These are phyloP conservation scores for Globisporangium ultimum DNA, from an alignment of 352 stramenopile species.

Conservation along the genomic window DNA sequence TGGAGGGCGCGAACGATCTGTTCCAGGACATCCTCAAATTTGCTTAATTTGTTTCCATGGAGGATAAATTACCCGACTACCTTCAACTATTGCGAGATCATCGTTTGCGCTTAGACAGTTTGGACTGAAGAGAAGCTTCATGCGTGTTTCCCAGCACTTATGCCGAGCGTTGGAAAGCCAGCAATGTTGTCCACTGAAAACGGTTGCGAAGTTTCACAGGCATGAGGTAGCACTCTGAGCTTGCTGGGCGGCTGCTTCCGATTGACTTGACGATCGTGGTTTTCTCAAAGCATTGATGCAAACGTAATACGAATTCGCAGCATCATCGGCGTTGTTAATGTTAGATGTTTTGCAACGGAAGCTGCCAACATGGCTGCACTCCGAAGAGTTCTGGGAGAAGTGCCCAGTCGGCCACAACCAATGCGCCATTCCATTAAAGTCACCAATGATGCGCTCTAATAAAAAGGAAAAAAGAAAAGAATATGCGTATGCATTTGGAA, in stretches of 20 bases:
- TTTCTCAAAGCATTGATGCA: conserved; percentile 58
- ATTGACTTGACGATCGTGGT: conserved; percentile 71
- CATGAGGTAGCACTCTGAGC: conserved; percentile 75
- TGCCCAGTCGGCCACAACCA: no score
- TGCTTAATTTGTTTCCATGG: not conserved
- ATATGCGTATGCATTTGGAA: no score
- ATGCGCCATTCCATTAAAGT: no score
- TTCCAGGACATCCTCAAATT: conserved; percentile 39
- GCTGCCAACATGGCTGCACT: no score
- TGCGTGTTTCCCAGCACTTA: conserved; percentile 4
- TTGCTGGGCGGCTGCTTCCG: conserved; percentile 72
- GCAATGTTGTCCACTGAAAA: conserved; percentile 19
- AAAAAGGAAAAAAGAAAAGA: no score
- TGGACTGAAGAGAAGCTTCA: conserved; percentile 14
- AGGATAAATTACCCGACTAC: no score
- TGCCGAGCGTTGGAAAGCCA: conserved; percentile 20
- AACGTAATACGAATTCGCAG: conserved; percentile 56
- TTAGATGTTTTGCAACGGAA: conserved; percentile 86
- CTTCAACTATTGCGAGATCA: no score
- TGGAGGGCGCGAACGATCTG: conserved; percentile 93
- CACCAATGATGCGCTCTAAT: no score
- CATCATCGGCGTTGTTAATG: conserved; percentile 51
- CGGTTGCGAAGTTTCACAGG: conserved; percentile 20
- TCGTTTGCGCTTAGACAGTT: conserved; percentile 10
- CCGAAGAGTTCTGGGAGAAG: no score